phyloP scores from a whole-genome alignment of 768 basidiomycete genomes.

The Tricholoma sp. region DNA sequence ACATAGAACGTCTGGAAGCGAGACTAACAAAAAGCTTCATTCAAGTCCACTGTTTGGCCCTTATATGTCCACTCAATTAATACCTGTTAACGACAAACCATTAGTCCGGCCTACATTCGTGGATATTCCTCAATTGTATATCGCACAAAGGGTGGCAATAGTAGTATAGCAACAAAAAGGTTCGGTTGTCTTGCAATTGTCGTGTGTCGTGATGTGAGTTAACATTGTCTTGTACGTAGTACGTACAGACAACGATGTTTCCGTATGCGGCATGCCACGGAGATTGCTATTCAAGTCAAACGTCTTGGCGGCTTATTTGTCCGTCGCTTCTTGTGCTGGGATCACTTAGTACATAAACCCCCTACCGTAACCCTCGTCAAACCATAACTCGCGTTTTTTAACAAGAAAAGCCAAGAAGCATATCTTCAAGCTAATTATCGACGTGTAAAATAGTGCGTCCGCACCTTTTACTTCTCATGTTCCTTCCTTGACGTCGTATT shows the following conservation, averaged over 20 bases:
- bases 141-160: no score
- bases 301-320: background rate
- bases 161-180: no score
- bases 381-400: background rate
- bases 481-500: background rate
- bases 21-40: no score
- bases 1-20: no score
- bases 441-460: background rate
- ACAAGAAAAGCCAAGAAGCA: background rate
- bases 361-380: background rate
- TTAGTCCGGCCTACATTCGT: background rate
- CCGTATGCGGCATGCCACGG: background rate
- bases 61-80: no score
- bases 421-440: background rate
- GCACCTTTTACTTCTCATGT: background rate
- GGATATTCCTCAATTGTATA: no score
- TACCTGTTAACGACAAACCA: no score
- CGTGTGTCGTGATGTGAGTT: background rate
- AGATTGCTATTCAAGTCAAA: background rate
- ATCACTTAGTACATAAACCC: background rate
- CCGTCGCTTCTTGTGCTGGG: background rate
- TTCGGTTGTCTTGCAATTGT: no score
- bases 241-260: background rate
- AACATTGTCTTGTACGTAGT: background rate
- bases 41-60: no score